phyloP scores from a whole-genome alignment of 108 stramenopile genomes.

The Cyclostephanos tholiformis region DNA sequence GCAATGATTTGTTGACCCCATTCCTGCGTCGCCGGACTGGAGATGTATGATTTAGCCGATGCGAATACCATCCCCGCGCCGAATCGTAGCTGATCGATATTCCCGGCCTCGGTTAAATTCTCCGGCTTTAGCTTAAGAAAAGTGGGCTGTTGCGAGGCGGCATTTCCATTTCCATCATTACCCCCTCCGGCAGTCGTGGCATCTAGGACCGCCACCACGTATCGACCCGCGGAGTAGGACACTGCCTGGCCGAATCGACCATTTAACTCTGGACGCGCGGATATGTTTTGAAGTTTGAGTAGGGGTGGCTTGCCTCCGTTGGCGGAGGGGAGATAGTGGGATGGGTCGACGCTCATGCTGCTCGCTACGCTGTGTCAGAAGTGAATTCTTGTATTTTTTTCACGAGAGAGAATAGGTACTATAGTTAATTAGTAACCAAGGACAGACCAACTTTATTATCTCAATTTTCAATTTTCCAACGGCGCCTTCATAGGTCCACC shows the following conservation, averaged over 20 bases:
- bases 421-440: no score
- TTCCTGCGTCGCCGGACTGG: constrained; percentile 12
- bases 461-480: no score
- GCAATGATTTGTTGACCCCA: constrained; percentile 23
- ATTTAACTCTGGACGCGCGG: constrained; percentile 42
- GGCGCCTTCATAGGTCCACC: no score
- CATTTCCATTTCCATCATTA: not conserved
- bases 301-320: constrained; percentile 37
- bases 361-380: not conserved
- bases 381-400: no score
- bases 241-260: constrained; percentile 35
- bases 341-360: constrained; percentile 39
- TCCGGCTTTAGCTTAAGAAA: constrained; percentile 39
- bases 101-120: constrained; percentile 30
- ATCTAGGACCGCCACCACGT: constrained; percentile 39
- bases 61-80: constrained; percentile 25
- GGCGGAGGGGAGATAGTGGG: constrained; percentile 33
- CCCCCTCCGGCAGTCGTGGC: constrained; percentile 20
- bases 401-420: no score
- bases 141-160: constrained; percentile 16
- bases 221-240: constrained; percentile 35
- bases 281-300: constrained; percentile 42
- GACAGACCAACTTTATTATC: no score
- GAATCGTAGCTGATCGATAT: constrained; percentile 41
- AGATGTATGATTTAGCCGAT: constrained; percentile 15